Percentiles rank a stretch among this genome's conserved stretches.
Conservation (phyloP, 2,329 filamentous ascomycete species). For the Paracorniculantispora psalliotae region DNA sequence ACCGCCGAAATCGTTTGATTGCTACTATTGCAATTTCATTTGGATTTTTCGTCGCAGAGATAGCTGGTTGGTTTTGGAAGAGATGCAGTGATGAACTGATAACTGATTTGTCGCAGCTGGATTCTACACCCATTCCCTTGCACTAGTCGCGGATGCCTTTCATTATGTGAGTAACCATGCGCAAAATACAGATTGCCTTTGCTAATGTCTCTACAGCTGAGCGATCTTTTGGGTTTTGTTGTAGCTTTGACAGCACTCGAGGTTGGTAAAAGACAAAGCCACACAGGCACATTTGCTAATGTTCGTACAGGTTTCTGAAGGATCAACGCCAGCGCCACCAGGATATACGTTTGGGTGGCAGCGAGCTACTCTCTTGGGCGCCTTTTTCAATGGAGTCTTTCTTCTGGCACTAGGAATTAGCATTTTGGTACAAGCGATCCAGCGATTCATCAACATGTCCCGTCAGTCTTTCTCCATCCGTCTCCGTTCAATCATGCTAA, state of each 20-base stretch:
- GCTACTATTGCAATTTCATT: slow-evolving; percentile 45
- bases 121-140: slow-evolving; percentile 66
- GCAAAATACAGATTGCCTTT: neutral
- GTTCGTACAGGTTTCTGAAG: slow-evolving; percentile 48
- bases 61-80: slow-evolving; percentile 35
- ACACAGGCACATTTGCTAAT: neutral
- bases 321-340: slow-evolving; percentile 46
- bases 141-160: slow-evolving; percentile 71
- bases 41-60: slow-evolving; percentile 47
- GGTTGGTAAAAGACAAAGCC: slow-evolving; percentile 35
- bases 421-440: slow-evolving; percentile 68
- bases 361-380: slow-evolving; percentile 65
- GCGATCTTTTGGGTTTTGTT: slow-evolving; percentile 64
- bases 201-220: slow-evolving; percentile 44
- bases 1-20: slow-evolving; percentile 40
- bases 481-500: slow-evolving; percentile 1
- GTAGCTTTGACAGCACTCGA: slow-evolving; percentile 61
- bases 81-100: neutral
- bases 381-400: slow-evolving; percentile 78
- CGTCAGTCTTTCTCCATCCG: slow-evolving; percentile 31
- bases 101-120: slow-evolving; percentile 41
- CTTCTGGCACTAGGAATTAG: slow-evolving; percentile 66
- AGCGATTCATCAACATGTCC: slow-evolving; percentile 58
- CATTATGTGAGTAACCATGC: slow-evolving; percentile 55
- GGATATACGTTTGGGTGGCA: slow-evolving; percentile 66